Evolutionary conservation across 2,329 filamentous ascomycete genomes (phyloP).

Genomic region (Epichloe festucae): DNA sequence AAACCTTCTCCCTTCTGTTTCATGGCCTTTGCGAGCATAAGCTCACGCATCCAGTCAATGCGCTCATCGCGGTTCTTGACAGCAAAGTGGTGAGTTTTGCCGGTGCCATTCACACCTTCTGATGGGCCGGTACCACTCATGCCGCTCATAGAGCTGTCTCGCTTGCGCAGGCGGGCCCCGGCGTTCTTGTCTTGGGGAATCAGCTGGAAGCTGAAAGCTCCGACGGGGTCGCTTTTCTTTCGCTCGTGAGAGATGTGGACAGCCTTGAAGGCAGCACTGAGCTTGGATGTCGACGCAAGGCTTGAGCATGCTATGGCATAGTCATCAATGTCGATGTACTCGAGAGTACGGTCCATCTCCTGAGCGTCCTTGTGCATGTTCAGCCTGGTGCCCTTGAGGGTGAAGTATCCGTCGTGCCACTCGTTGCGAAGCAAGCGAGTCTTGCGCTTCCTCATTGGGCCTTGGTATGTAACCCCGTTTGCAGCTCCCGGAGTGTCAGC

Average conservation of each 20-base stretch:
- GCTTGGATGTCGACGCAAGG: slow-evolving; percentile 62
- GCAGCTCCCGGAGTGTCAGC: slow-evolving; percentile 20
- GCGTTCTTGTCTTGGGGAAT: slow-evolving; percentile 52
- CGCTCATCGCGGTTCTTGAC: slow-evolving; percentile 77
- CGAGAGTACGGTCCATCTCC: slow-evolving; percentile 44
- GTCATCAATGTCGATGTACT: slow-evolving; percentile 79
- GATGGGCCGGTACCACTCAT: slow-evolving; percentile 19
- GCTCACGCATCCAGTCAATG: slow-evolving; percentile 93
- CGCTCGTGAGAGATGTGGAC: slow-evolving; percentile 47
- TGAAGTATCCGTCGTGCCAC: slow-evolving; percentile 88
- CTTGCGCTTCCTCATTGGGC: slow-evolving; percentile 90
- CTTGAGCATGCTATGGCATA: slow-evolving; percentile 79
- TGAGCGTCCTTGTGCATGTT: slow-evolving; percentile 59
- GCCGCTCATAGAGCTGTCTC: slow-evolving; percentile 31
- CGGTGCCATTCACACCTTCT: slow-evolving; percentile 45
- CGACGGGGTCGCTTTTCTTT: slow-evolving; percentile 44
- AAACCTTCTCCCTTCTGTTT: slow-evolving; percentile 76
- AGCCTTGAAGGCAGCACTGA: slow-evolving; percentile 76
- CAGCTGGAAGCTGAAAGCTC: slow-evolving; percentile 74
- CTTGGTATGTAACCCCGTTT: slow-evolving; percentile 56
- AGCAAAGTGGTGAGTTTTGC: slow-evolving; percentile 88
- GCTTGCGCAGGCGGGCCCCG: slow-evolving; percentile 38
- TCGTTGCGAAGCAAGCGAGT: slow-evolving; percentile 81
- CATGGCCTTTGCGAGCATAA: slow-evolving; percentile 81
- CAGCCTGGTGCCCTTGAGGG: slow-evolving; percentile 61